Percentiles rank a stretch among this genome's conserved stretches.
Evolutionary conservation across 768 basidiomycete species (phyloP).

Genomic region (Mycena vulgaris): DNA sequence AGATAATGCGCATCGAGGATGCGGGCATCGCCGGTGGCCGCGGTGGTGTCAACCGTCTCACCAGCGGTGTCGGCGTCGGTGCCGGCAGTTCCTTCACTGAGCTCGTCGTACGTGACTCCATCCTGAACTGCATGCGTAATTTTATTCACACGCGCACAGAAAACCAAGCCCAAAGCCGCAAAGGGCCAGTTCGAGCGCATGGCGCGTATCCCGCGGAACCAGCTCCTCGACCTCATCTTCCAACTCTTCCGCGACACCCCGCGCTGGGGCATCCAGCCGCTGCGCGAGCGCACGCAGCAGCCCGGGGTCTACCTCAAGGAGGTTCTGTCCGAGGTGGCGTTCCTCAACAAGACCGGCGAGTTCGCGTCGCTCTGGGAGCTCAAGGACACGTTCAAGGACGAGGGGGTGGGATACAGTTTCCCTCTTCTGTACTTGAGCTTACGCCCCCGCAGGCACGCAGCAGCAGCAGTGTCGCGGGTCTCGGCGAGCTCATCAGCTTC

Average conservation of each 20-base stretch:
- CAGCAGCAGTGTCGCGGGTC: slow-evolving; percentile 60
- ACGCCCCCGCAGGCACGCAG: slow-evolving; percentile 40
- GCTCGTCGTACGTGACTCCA: slow-evolving; percentile 69
- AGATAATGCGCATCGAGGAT: slow-evolving; percentile 84
- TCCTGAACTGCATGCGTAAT: slow-evolving; percentile 27
- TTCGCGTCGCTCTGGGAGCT: slow-evolving; percentile 87
- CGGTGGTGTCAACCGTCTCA: slow-evolving; percentile 84
- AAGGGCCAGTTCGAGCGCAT: slow-evolving; percentile 89
- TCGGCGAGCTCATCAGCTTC: slow-evolving; percentile 43
- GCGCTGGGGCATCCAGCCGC: slow-evolving; percentile 85
- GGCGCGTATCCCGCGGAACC: slow-evolving; percentile 92
- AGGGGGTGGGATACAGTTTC: slow-evolving; percentile 56
- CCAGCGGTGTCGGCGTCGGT: slow-evolving; percentile 79
- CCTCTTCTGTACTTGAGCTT: not conserved
- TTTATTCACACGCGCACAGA: slow-evolving; percentile 56
- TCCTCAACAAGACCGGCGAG: slow-evolving; percentile 85
- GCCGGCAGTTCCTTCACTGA: slow-evolving; percentile 71
- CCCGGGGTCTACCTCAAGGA: slow-evolving; percentile 92
- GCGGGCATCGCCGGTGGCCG: slow-evolving; percentile 77
- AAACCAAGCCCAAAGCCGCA: slow-evolving; percentile 75
- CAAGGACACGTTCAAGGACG: slow-evolving; percentile 79
- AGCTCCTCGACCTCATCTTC: slow-evolving; percentile 90
- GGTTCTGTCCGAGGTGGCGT: slow-evolving; percentile 82
- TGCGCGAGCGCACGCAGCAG: slow-evolving; percentile 88
- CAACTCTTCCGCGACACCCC: slow-evolving; percentile 80